A percentile compares a stretch with the other conserved stretches of the same genome.
These are phyloP conservation scores for Nectriaceae sp. DNA, from an alignment of 2,329 filamentous ascomycete genomes.

Conservation along the genomic window DNA sequence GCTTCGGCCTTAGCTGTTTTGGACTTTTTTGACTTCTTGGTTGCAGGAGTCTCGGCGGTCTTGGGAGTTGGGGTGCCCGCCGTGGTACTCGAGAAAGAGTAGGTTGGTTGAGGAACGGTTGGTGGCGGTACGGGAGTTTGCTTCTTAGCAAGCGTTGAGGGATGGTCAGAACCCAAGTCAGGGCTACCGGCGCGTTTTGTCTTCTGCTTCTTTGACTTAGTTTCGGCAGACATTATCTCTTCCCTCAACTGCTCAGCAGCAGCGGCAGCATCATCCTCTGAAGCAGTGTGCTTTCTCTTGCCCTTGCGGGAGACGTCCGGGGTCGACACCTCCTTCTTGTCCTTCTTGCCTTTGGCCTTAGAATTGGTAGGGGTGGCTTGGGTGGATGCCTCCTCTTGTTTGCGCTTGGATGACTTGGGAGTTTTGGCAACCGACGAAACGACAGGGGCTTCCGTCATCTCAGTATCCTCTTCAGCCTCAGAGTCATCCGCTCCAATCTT, in stretches of 20 bases:
- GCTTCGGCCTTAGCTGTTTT: constrained; percentile 32
- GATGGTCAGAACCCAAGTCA: constrained; percentile 35
- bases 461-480: constrained; percentile 46
- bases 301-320: constrained; percentile 33
- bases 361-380: constrained; percentile 9
- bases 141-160: constrained; percentile 30
- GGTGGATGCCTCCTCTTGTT: constrained; percentile 22
- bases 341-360: constrained; percentile 37
- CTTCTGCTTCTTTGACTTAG: constrained; percentile 46
- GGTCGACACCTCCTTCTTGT: constrained; percentile 15
- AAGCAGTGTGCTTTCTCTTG: constrained; percentile 39
- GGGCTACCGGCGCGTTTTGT: constrained; percentile 34
- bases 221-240: constrained; percentile 36
- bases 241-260: constrained; percentile 37
- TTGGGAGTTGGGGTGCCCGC: constrained; percentile 26
- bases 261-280: constrained; percentile 40
- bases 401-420: constrained; percentile 33
- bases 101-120: constrained; percentile 25
- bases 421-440: constrained; percentile 21
- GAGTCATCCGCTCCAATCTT: constrained; percentile 45
- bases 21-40: constrained; percentile 27
- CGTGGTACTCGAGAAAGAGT: constrained; percentile 15
- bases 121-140: constrained; percentile 37
- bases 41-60: constrained; percentile 21
- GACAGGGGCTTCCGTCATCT: constrained; percentile 46